These are phyloP conservation scores for Camillea tinctor DNA, from an alignment of 2,329 filamentous ascomycete species.

Conservation along the genomic window DNA sequence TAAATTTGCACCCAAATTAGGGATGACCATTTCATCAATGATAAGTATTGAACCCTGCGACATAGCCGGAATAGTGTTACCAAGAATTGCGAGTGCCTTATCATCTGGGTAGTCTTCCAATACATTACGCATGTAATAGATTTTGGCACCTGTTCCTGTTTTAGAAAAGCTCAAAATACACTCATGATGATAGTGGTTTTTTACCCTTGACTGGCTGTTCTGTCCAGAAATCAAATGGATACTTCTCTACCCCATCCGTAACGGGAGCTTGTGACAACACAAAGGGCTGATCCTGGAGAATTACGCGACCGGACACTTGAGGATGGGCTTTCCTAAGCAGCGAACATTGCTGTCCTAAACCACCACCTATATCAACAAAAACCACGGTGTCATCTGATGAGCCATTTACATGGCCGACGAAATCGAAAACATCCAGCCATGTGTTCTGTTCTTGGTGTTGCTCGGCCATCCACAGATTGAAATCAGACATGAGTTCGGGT, in stretches of 20 bases:
- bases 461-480: slow-evolving; percentile 16
- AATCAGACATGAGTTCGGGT: slow-evolving; percentile 14
- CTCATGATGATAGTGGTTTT: neutral
- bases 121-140: slow-evolving; percentile 36
- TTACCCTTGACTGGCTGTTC: slow-evolving; percentile 22
- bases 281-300: slow-evolving; percentile 40
- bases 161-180: neutral
- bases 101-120: slow-evolving; percentile 36
- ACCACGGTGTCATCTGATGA: slow-evolving; percentile 13
- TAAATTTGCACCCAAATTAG: slow-evolving; percentile 31
- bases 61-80: slow-evolving; percentile 33
- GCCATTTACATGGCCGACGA: slow-evolving; percentile 4
- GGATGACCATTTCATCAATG: slow-evolving; percentile 42
- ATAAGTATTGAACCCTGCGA: slow-evolving; percentile 35
- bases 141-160: slow-evolving; percentile 17
- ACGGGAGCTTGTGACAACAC: slow-evolving; percentile 23
- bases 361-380: slow-evolving; percentile 42
- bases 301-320: slow-evolving; percentile 32
- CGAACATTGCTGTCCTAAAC: slow-evolving; percentile 38
- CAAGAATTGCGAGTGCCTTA: slow-evolving; percentile 31
- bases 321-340: slow-evolving; percentile 33
- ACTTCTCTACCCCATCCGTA: slow-evolving; percentile 9
- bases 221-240: slow-evolving; percentile 13
- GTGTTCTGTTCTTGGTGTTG: slow-evolving; percentile 6
- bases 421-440: slow-evolving; percentile 19